phyloP scores from a whole-genome alignment of 2,329 filamentous ascomycete species.

The Stachybotrys elegans region DNA sequence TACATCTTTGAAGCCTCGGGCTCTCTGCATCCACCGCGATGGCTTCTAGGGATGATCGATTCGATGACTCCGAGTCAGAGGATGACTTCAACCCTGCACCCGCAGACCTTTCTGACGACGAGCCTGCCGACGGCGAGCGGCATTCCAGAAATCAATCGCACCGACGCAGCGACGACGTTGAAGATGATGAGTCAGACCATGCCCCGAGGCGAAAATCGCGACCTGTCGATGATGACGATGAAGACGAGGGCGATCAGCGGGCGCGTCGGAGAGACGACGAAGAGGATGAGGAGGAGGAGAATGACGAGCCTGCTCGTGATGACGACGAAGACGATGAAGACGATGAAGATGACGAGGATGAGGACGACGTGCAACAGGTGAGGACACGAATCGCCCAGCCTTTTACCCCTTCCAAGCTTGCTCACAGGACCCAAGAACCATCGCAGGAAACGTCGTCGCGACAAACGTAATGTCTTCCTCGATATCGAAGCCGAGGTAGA shows the following conservation, averaged over 20 bases:
- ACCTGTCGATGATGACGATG: conserved; percentile 30
- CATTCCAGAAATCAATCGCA: conserved; percentile 25
- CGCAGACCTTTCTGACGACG: conserved; percentile 64
- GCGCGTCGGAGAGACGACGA: conserved; percentile 13
- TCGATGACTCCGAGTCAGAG: conserved; percentile 68
- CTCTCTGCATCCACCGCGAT: conserved; percentile 27
- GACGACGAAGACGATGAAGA: conserved; percentile 42
- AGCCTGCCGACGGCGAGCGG: conserved; percentile 32
- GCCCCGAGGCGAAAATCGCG: conserved; percentile 15
- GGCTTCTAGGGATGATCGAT: conserved; percentile 43
- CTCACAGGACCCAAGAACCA: conserved; percentile 43
- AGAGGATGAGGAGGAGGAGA: conserved; percentile 28
- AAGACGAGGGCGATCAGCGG: conserved; percentile 1
- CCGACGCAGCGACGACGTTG: conserved; percentile 34
- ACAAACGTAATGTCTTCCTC: conserved; percentile 79
- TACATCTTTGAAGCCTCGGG: background rate
- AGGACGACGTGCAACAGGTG: conserved; percentile 65
- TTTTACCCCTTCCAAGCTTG: too few relatives aligned
- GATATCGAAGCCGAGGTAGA: conserved; percentile 98
- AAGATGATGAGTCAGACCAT: conserved; percentile 35
- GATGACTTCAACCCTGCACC: conserved; percentile 85
- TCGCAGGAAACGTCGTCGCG: conserved; percentile 76
- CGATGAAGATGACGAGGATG: conserved; percentile 61
- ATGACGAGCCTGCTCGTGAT: conserved; percentile 29
- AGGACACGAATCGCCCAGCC: too few relatives aligned